Conservation (phyloP, 169 alveolate species). For the Ophryocystis elektroscirrha region DNA sequence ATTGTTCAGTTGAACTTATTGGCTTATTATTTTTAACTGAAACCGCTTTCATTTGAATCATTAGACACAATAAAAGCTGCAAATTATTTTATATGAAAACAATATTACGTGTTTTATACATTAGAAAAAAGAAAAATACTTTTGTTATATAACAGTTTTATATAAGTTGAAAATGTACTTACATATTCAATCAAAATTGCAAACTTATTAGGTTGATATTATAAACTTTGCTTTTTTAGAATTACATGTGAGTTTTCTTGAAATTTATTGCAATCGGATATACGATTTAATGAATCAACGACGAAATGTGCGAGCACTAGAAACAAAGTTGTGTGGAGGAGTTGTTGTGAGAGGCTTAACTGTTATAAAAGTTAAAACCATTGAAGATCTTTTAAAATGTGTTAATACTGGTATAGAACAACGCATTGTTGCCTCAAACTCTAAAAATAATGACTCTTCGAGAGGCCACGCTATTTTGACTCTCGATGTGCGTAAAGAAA, state of each 20-base stretch:
- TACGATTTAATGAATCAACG: slow-evolving; percentile 58
- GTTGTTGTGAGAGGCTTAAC: background rate
- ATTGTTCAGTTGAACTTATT: too few species aligned
- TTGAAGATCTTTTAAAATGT: background rate
- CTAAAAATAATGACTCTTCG: too few species aligned
- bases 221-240: too few species aligned
- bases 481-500: too few species aligned
- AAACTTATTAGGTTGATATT: background rate
- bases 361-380: background rate
- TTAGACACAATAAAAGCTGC: too few species aligned
- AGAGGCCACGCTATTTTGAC: too few species aligned
- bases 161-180: background rate
- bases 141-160: background rate
- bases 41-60: too few species aligned
- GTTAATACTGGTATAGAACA: too few species aligned
- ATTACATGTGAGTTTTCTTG: slow-evolving; percentile 75
- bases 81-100: too few species aligned
- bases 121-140: background rate
- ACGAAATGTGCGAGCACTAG: background rate
- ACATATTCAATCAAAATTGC: background rate
- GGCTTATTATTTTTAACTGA: too few species aligned
- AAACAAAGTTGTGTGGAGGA: background rate
- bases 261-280: slow-evolving; percentile 92
- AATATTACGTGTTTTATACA: too few species aligned
- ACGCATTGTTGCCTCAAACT: too few species aligned